These are phyloP conservation scores for Aechmea fasciata DNA, from an alignment of 176 grass and related monocot genomes.

Conservation along the genomic window DNA sequence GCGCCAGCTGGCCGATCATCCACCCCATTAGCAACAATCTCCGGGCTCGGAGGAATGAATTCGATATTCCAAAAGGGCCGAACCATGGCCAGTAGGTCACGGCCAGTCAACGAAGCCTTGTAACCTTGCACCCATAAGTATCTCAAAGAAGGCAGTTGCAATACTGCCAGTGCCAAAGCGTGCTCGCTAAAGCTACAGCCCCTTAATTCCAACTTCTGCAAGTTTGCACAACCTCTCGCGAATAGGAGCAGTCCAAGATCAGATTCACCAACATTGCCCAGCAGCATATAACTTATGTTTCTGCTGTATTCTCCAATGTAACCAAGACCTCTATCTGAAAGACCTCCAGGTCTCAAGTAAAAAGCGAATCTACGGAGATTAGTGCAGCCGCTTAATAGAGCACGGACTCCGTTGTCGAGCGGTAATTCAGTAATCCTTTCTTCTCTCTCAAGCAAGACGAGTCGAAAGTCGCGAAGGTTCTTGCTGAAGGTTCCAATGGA, in stretches of 20 bases:
- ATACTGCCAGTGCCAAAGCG: slow-evolving; percentile 14
- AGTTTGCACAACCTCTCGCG: neutral
- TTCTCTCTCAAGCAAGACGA: slow-evolving; percentile 19
- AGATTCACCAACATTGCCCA: slow-evolving; percentile 16
- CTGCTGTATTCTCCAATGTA: slow-evolving; percentile 7
- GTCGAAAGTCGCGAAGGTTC: slow-evolving; percentile 17
- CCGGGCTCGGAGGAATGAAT: slow-evolving; percentile 17
- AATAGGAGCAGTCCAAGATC: slow-evolving; percentile 10
- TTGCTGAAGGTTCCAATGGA: slow-evolving; percentile 11
- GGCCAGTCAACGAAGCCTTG: slow-evolving; percentile 7
- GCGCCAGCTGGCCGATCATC: neutral
- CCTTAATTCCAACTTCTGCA: slow-evolving; percentile 21
- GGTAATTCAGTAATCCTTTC: slow-evolving; percentile 16
- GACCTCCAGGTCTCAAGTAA: slow-evolving; percentile 19
- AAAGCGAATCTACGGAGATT: slow-evolving; percentile 16
- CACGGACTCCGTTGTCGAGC: slow-evolving; percentile 11
- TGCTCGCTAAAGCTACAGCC: slow-evolving; percentile 17
- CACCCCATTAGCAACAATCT: neutral
- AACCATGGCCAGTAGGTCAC: slow-evolving; percentile 10
- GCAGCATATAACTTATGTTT: slow-evolving; percentile 5
- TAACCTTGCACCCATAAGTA: slow-evolving; percentile 37
- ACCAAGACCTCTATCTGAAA: slow-evolving; percentile 11
- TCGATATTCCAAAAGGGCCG: slow-evolving; percentile 30
- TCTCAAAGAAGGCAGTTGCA: slow-evolving; percentile 20
- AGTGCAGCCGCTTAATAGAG: slow-evolving; percentile 17